A percentile compares a stretch with the other conserved stretches of the same genome.
Evolutionary conservation across 331 rosid species (phyloP).

Genomic region (Saraca asoca): DNA sequence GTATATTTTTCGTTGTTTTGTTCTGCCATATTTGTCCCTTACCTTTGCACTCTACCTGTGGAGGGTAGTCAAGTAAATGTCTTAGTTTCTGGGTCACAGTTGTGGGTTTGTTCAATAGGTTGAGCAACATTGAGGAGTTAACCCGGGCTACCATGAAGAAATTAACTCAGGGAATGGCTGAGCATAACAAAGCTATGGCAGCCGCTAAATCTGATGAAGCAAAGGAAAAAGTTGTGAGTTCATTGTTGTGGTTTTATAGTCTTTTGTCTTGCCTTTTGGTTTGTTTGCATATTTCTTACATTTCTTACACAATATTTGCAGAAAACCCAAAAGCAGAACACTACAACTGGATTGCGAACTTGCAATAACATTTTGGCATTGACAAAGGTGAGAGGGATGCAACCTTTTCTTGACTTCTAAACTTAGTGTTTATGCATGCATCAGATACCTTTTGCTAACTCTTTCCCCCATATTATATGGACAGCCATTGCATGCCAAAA

Average conservation of each 20-base stretch:
- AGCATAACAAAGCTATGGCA: constrained; percentile 90
- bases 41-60: no score
- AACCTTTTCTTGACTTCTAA: no score
- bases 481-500: constrained; percentile 78
- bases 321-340: constrained; percentile 92
- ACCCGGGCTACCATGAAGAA: constrained; percentile 92
- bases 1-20: constrained; percentile 1
- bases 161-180: constrained; percentile 96
- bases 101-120: constrained; percentile 44
- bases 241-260: constrained; percentile 21
- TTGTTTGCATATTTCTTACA: constrained; percentile 10
- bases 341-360: constrained; percentile 89
- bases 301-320: constrained; percentile 40
- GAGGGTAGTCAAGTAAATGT: neutral
- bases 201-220: constrained; percentile 93
- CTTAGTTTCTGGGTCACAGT: constrained; percentile 4
- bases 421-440: no score
- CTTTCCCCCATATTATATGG: constrained; percentile 4
- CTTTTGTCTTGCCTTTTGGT: constrained; percentile 20
- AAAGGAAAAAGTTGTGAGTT: constrained; percentile 77
- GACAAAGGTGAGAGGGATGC: constrained; percentile 64
- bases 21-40: neutral
- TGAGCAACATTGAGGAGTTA: constrained; percentile 81
- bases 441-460: no score
- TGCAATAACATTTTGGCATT: constrained; percentile 87